These are phyloP conservation scores for Talaromyces sp. DNA, from an alignment of 2,329 filamentous ascomycete species.

Conservation along the genomic window DNA sequence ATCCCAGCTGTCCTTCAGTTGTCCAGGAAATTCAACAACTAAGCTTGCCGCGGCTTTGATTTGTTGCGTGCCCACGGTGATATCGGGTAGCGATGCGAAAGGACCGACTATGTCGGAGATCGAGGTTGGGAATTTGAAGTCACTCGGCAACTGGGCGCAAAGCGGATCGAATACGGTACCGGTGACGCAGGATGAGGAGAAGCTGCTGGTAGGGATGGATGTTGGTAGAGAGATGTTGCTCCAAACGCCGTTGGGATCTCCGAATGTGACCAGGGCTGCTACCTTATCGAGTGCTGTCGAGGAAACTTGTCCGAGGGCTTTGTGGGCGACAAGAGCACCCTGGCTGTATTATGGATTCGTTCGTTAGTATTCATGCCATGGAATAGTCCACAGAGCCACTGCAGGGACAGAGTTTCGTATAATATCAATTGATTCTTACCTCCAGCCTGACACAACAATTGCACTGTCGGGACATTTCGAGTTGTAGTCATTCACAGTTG, in stretches of 20 bases:
- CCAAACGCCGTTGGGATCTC: not conserved
- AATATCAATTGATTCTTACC: not conserved
- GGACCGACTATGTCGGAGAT: conserved; percentile 1
- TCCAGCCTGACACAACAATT: conserved; percentile 1
- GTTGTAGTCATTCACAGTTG: not conserved
- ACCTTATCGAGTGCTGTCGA: not conserved
- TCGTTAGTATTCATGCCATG: not conserved
- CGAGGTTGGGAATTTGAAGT: not conserved
- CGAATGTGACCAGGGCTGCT: not conserved
- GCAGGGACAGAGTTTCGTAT: not conserved
- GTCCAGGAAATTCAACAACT: not conserved
- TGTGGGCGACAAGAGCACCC: conserved; percentile 2
- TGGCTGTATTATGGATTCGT: not conserved
- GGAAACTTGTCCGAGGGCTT: not conserved
- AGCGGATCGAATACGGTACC: conserved; percentile 1
- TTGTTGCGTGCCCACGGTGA: not conserved
- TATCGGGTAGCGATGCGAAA: not conserved
- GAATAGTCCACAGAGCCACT: not conserved
- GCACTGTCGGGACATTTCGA: not conserved
- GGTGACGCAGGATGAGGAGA: not conserved
- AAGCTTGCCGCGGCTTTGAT: not conserved
- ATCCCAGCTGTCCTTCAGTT: not conserved
- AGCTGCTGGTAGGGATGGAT: not conserved
- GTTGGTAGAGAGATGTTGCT: not conserved
- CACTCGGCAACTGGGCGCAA: not conserved